Evolutionary conservation across 306 rosid species (phyloP).

Genomic region (Prinsepia uniflora): DNA sequence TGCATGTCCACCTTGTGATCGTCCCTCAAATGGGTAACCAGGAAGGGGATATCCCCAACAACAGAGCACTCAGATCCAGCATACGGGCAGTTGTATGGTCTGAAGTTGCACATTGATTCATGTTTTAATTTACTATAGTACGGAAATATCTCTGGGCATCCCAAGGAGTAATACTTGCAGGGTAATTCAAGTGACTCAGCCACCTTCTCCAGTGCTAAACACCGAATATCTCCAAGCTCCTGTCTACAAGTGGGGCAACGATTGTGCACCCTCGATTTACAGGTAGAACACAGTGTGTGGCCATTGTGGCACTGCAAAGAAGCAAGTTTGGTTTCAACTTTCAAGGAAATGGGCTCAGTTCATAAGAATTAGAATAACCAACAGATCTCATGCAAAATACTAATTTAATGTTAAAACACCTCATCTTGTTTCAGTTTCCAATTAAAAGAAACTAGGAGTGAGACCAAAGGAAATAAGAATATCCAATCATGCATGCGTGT

Average conservation of each 20-base stretch:
- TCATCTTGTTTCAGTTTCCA: too few relatives aligned
- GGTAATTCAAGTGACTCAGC: slow-evolving; percentile 99
- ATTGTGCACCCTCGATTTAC: slow-evolving; percentile 95
- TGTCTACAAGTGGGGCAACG: slow-evolving; percentile 99
- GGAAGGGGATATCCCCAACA: slow-evolving; percentile 87
- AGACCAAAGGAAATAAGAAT: background rate
- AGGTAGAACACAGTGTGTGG: slow-evolving; percentile 92
- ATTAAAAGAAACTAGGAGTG: background rate
- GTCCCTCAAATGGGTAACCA: slow-evolving; percentile 93
- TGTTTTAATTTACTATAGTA: slow-evolving; percentile 98
- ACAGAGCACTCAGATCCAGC: slow-evolving; percentile 96
- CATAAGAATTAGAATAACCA: background rate
- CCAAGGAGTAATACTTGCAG: slow-evolving; percentile 81
- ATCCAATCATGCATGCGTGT: background rate
- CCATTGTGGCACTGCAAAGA: slow-evolving; percentile 96
- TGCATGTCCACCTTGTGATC: slow-evolving; percentile 99
- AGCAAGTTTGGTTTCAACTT: background rate
- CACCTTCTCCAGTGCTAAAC: slow-evolving; percentile 95
- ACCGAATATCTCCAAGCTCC: slow-evolving; percentile 99
- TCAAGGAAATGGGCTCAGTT: background rate
- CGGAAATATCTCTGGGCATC: slow-evolving; percentile 96
- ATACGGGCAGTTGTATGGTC: slow-evolving; percentile 95
- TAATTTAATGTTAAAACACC: background rate
- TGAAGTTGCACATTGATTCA: slow-evolving; percentile 83
- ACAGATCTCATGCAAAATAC: background rate